These are phyloP conservation scores for Pseudodiploospora longispora DNA, from an alignment of 2,329 filamentous ascomycete genomes.

Conservation along the genomic window DNA sequence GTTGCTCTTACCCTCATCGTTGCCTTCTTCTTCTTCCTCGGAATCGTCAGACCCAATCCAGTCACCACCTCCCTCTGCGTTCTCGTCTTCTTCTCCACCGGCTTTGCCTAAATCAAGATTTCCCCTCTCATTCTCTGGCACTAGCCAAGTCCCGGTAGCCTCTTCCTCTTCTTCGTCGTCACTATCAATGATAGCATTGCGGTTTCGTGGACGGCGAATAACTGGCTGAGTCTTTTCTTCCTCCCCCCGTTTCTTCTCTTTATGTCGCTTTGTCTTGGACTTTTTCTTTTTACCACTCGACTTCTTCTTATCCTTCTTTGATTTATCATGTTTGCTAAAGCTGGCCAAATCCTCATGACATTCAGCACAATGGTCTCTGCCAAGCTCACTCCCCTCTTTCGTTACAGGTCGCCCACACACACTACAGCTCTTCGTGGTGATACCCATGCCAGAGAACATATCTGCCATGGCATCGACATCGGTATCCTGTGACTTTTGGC, in stretches of 20 bases:
- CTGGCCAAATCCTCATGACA: conserved; percentile 69
- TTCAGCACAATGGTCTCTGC: conserved; percentile 55
- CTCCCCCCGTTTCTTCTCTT: conserved; percentile 31
- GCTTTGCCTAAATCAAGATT: conserved; percentile 60
- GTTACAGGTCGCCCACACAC: conserved; percentile 68
- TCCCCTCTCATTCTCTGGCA: conserved; percentile 57
- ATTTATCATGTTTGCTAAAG: conserved; percentile 41
- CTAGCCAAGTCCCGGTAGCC: conserved; percentile 71
- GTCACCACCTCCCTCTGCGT: conserved; percentile 80
- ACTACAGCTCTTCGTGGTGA: conserved; percentile 71
- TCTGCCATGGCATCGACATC: conserved; percentile 80
- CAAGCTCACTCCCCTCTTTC: conserved; percentile 32
- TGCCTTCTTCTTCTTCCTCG: conserved; percentile 44
- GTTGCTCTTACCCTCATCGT: conserved; percentile 44
- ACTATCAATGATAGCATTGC: conserved; percentile 55
- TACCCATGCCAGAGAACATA: conserved; percentile 75
- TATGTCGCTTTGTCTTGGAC: conserved; percentile 12
- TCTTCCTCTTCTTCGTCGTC: conserved; percentile 54
- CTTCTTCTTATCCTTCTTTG: conserved; percentile 26
- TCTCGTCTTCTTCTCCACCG: conserved; percentile 79
- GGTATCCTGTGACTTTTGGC: conserved; percentile 44
- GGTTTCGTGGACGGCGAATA: conserved; percentile 35
- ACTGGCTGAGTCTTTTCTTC: conserved; percentile 18
- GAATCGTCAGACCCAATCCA: conserved; percentile 68
- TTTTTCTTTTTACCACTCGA: conserved; percentile 21